A percentile compares a stretch with the other conserved stretches of the same genome.
Conservation (phyloP, 805 yeast species). For the Helenozyma baotianmanensis region DNA sequence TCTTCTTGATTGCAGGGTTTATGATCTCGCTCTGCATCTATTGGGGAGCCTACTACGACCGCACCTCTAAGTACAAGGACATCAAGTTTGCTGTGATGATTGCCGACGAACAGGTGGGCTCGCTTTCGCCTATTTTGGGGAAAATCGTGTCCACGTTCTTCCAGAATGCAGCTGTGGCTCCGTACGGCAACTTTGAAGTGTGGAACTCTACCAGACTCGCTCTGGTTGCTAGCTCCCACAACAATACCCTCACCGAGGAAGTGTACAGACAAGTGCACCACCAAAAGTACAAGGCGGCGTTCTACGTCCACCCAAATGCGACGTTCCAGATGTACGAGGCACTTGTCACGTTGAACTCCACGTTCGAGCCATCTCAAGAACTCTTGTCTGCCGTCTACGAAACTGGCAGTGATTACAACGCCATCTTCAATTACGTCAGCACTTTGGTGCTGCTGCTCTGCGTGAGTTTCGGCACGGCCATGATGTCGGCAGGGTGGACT, state of each 20-base stretch:
- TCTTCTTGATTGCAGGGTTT: slow-evolving; percentile 20
- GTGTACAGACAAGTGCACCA: slow-evolving; percentile 27
- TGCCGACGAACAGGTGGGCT: slow-evolving; percentile 21
- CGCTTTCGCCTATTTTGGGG: slow-evolving; percentile 23
- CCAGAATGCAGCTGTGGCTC: slow-evolving; percentile 16
- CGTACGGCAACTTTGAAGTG: slow-evolving; percentile 22
- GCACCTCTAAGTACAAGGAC: slow-evolving; percentile 17
- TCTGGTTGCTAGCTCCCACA: slow-evolving; percentile 16
- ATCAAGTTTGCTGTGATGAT: slow-evolving; percentile 23
- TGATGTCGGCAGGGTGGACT: slow-evolving; percentile 18
- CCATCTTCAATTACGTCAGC: slow-evolving; percentile 20
- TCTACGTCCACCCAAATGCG: slow-evolving; percentile 26
- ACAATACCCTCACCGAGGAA: slow-evolving; percentile 22
- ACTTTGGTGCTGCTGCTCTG: slow-evolving; percentile 15
- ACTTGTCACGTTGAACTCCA: slow-evolving; percentile 11
- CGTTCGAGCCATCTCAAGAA: slow-evolving; percentile 16
- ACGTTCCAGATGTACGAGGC: slow-evolving; percentile 21
- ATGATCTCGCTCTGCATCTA: slow-evolving; percentile 23
- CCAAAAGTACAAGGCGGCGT: slow-evolving; percentile 27
- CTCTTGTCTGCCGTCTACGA: slow-evolving; percentile 26
- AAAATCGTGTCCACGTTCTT: slow-evolving; percentile 17
- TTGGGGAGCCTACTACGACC: slow-evolving; percentile 28
- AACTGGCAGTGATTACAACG: slow-evolving; percentile 32
- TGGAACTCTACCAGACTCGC: slow-evolving; percentile 17
- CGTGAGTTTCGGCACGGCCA: slow-evolving; percentile 12